Conservation (phyloP, 2,329 filamentous ascomycete genomes). For the Aureobasidium mangrovei region DNA sequence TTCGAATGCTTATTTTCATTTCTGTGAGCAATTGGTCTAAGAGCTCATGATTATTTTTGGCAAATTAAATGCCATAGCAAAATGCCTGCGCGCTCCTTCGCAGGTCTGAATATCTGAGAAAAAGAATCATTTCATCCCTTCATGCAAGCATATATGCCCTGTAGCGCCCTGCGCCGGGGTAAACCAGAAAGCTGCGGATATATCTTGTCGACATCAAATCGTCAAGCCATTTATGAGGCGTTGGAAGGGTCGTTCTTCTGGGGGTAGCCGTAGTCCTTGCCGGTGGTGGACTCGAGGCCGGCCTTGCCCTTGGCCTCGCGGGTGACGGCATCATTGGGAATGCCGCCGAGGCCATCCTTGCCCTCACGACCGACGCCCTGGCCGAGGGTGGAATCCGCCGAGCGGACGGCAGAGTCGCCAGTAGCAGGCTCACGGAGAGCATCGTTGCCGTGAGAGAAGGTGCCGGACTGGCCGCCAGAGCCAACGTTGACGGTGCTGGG, state of each 20-base stretch:
- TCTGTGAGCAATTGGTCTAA: not conserved
- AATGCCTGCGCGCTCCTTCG: constrained; percentile 12
- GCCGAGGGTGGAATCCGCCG: constrained; percentile 45
- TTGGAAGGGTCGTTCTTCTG: constrained; percentile 32
- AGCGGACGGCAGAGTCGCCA: constrained; percentile 45
- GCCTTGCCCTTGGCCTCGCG: constrained; percentile 36
- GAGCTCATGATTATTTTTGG: not conserved
- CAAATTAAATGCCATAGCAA: not conserved
- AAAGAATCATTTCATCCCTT: not conserved
- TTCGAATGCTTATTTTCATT: not conserved
- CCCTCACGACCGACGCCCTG: constrained; percentile 52
- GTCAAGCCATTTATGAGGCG: constrained; percentile 10
- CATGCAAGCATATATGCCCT: constrained; percentile 1
- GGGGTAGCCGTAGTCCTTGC: constrained; percentile 35
- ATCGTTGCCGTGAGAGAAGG: constrained; percentile 40
- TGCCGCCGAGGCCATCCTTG: constrained; percentile 45
- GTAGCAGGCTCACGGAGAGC: constrained; percentile 39
- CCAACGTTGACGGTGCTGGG: constrained; percentile 61
- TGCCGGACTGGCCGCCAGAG: constrained; percentile 43
- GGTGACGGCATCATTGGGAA: constrained; percentile 53
- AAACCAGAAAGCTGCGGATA: not conserved
- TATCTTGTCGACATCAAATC: not conserved
- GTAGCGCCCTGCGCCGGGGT: constrained; percentile 7
- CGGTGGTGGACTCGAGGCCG: constrained; percentile 34
- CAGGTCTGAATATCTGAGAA: not conserved